A percentile compares a stretch with the other conserved stretches of the same genome.
These are phyloP conservation scores for Plantago rigida DNA, from an alignment of 305 asterid species.

Conservation along the genomic window DNA sequence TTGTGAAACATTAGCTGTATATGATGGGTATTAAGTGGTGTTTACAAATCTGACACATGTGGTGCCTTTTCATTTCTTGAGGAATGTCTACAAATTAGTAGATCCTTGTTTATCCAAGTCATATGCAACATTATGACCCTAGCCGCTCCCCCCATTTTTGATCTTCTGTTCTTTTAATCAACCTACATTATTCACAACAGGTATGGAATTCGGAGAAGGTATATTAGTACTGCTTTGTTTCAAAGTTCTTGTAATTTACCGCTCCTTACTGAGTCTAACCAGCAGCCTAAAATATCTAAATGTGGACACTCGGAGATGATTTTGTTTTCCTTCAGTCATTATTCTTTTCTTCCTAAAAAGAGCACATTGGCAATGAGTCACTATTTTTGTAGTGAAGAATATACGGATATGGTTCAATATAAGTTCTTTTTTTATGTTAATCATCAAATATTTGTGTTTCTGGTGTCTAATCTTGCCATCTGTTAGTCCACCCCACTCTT, in stretches of 20 bases:
- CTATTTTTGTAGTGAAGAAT: neutral
- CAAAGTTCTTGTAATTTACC: too few species aligned
- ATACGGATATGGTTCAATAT: neutral
- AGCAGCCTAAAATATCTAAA: neutral
- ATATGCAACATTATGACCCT: too few species aligned
- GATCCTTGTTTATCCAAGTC: neutral
- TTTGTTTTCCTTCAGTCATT: neutral
- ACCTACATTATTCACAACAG: neutral
- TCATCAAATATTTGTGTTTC: neutral
- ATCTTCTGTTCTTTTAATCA: neutral
- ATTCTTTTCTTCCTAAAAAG: neutral
- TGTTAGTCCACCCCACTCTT: neutral
- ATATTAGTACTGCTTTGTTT: neutral
- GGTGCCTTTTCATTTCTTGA: neutral
- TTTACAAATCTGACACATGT: neutral
- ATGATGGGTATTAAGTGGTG: neutral
- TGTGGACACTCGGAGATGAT: neutral
- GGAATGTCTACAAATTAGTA: constrained; percentile 4
- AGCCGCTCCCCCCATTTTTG: neutral
- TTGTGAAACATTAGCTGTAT: neutral
- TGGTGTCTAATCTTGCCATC: neutral
- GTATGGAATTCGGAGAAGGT: neutral
- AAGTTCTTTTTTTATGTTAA: neutral
- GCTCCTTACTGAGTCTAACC: too few species aligned
- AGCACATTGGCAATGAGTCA: neutral